Conservation (phyloP, 305 asterid genomes). For the Striga hermonthica region DNA sequence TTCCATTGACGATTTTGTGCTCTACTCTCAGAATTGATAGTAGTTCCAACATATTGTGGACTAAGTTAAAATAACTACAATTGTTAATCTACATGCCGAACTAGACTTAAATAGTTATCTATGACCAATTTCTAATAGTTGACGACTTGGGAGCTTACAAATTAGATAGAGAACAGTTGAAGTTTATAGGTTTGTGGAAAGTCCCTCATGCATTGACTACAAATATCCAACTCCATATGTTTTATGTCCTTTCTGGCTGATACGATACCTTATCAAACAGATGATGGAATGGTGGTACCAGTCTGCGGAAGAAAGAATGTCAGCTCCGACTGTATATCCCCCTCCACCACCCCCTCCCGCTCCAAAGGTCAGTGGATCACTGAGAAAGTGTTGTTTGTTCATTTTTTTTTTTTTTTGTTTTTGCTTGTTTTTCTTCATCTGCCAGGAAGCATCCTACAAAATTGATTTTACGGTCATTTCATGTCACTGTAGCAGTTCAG, state of each 20-base stretch:
- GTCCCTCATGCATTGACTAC: slow-evolving; percentile 13
- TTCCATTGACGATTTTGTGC: not conserved
- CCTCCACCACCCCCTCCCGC: slow-evolving; percentile 98
- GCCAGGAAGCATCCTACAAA: slow-evolving; percentile 11
- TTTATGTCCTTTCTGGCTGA: not conserved
- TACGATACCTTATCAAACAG: slow-evolving; percentile 35
- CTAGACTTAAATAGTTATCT: slow-evolving; percentile 7
- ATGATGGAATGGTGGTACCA: slow-evolving; percentile 99
- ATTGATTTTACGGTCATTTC: slow-evolving; percentile 5
- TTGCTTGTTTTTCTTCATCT: not conserved
- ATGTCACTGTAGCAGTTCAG: not conserved
- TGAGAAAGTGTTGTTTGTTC: slow-evolving; percentile 9
- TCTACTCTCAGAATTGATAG: slow-evolving; percentile 1
- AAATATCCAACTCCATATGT: slow-evolving; percentile 6
- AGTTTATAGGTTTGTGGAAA: not conserved
- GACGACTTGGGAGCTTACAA: slow-evolving; percentile 4
- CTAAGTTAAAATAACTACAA: not conserved
- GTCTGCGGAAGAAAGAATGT: slow-evolving; percentile 98
- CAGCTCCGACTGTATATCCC: slow-evolving; percentile 97
- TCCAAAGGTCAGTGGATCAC: slow-evolving; percentile 60
- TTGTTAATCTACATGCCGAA: not conserved
- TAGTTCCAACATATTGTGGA: slow-evolving; percentile 4
- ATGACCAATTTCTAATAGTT: slow-evolving; percentile 16
- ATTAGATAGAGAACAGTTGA: not conserved
- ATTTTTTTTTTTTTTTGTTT: not conserved